phyloP scores from a whole-genome alignment of 2,329 filamentous ascomycete species.

The Alternaria burnsii region DNA sequence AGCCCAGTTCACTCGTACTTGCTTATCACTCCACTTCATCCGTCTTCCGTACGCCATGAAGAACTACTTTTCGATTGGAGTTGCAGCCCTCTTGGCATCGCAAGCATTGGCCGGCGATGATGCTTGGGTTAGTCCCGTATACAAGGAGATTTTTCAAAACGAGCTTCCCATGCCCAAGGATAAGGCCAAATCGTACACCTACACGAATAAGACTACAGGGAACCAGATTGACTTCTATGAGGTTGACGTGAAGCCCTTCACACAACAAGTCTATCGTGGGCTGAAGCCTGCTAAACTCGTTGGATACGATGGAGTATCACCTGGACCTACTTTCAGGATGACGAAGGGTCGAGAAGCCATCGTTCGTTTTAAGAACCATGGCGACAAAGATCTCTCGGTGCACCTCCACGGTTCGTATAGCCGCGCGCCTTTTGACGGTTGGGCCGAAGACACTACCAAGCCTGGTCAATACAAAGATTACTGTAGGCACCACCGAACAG shows the following conservation, averaged over 20 bases:
- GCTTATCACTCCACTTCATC: slow-evolving; percentile 4
- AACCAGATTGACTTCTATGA: slow-evolving; percentile 58
- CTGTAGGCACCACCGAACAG: slow-evolving; percentile 23
- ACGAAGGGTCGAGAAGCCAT: slow-evolving; percentile 61
- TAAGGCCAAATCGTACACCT: slow-evolving; percentile 50
- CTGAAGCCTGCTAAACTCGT: slow-evolving; percentile 54
- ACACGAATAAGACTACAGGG: slow-evolving; percentile 47
- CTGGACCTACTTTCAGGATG: slow-evolving; percentile 64
- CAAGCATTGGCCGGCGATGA: slow-evolving; percentile 30
- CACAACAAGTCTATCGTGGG: slow-evolving; percentile 55
- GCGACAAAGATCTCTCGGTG: slow-evolving; percentile 57
- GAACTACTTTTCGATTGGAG: slow-evolving; percentile 19
- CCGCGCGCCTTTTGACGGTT: slow-evolving; percentile 61
- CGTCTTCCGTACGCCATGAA: slow-evolving; percentile 21
- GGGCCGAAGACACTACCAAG: slow-evolving; percentile 63
- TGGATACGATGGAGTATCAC: slow-evolving; percentile 66
- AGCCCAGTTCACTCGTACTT: slow-evolving; percentile 18
- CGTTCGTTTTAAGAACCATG: slow-evolving; percentile 65
- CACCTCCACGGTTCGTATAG: slow-evolving; percentile 65
- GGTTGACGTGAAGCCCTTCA: slow-evolving; percentile 55
- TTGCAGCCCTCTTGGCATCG: slow-evolving; percentile 23
- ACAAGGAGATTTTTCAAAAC: slow-evolving; percentile 48
- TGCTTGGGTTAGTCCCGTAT: slow-evolving; percentile 45
- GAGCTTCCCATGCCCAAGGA: slow-evolving; percentile 57
- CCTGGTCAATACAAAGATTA: slow-evolving; percentile 62